Base-by-base conservation (phyloP, 345 rosid genomes). In the Brassica rapa region DNA sequence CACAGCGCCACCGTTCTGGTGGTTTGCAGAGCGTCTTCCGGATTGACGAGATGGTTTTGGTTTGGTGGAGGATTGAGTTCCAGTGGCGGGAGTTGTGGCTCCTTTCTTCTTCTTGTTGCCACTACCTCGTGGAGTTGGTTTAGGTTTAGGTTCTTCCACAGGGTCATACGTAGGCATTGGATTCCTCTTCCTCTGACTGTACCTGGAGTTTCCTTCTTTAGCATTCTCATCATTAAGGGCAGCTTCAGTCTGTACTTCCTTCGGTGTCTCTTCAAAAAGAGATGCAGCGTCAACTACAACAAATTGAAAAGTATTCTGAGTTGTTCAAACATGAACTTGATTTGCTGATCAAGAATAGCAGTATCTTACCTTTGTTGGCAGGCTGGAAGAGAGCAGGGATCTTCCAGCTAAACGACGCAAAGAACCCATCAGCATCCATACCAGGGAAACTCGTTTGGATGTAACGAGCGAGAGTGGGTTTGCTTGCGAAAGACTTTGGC, bases 381-480 rank as follows among this genome's bases (percentile, higher is more conserved):
- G 67, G 25, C 9, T 70, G 76, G 75, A 82, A 69, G 72, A 80
- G 76, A 61, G 93, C 83, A 6, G 97, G 97, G 57, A 94, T 62
- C 80, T 79, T 94, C 98, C 98, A 94, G 83, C 77, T 80, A 87
- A 94, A 94, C 8, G 95, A 90, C 0, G 87, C 79, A 79, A 92
- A 91, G 84, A 92, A 92, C 0, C 86, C 88, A 39, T 84, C 37
- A 27, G 88, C 46, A 68, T 92, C 89, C 70, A 87, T 88, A 69
- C n/a, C 25, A 0, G 97, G 97, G 78, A 87, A 88, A 65, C 64
- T 56, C 1, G 85, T 21, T 23, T 59, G 78, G 16, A 94, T 19
- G 77, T 80, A 94, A 24, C 84, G 87, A 76, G 77, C 89, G 66
- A 88, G 80, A 0, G 91, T 46, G 59, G 71, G 77, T 81, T 85